Base-by-base conservation (phyloP, 2,329 filamentous ascomycete species). In the Clonostachys sp. region DNA sequence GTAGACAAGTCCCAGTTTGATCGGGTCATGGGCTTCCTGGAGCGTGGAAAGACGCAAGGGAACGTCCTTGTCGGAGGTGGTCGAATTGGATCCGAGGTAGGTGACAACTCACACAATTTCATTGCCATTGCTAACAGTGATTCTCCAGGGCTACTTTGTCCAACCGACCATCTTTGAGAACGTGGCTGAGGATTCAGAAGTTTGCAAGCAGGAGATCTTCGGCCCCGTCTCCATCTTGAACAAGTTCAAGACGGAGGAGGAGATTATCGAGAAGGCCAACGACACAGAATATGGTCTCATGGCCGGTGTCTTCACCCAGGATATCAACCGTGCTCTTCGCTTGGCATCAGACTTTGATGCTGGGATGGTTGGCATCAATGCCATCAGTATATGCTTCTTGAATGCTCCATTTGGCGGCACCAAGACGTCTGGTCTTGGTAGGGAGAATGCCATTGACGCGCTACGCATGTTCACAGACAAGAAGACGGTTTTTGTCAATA, bases 291-390 rank as follows among this genome's bases (percentile, higher is more conserved):
- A 51, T 38, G 65, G 65, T 2, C 58, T 71, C 2, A 65, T 75
- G 53, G 70, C 71, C 3, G 61, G 61, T 0, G 71, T 86, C 3
- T 85, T 84, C 59, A 86, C 80, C 0, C 70, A 78, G 54, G 78
- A 87, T 58, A 79, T 88, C 55, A 78, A 78, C 56, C 78, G 77
- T 53, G 84, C 81, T 4, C 76, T 80, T 58, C 71, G 77, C 2
- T 64, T 81, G 4, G 69, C 74, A 3, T 66, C 72, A 4, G 68
- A 72, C 42, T 70, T 89, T 42, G 82, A 87, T 61, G 77, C 80
- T 12, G 85, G 85, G 33, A 86, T 86, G 76, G 83, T 88, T 5
- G 86, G 83, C 70, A 78, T 88, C 59, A 88, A 88, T 53, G 67
- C 64, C 42, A 58, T 70, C 43, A 66, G 61, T 47, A 51, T 66